Percentiles rank a stretch among this genome's conserved stretches.
These are phyloP conservation scores for Diplodia seriata DNA, from an alignment of 2,329 filamentous ascomycete genomes.

Conservation along the genomic window DNA sequence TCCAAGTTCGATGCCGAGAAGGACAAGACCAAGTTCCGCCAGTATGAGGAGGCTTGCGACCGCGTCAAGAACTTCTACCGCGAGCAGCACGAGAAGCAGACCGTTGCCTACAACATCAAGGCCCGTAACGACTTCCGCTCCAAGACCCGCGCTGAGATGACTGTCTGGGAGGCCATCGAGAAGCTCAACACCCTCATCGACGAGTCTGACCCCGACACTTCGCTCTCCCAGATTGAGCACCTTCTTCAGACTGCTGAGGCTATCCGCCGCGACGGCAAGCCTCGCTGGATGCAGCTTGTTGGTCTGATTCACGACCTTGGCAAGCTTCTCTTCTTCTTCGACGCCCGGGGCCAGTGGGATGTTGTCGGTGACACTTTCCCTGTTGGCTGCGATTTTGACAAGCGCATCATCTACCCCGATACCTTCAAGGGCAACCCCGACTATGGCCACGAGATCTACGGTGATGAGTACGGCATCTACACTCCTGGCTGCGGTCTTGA, in stretches of 20 bases:
- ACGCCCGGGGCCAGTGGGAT: conserved; percentile 88
- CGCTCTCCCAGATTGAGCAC: conserved; percentile 87
- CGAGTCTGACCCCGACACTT: conserved; percentile 88
- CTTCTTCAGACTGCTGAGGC: conserved; percentile 88
- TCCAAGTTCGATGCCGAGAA: conserved; percentile 76
- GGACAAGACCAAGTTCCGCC: conserved; percentile 80
- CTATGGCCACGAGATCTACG: conserved; percentile 71
- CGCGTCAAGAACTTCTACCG: conserved; percentile 87
- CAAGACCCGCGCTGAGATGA: conserved; percentile 76
- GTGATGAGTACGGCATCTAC: conserved; percentile 81
- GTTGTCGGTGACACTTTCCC: conserved; percentile 88
- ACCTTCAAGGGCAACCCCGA: conserved; percentile 83
- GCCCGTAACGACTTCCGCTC: conserved; percentile 75
- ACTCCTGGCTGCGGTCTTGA: conserved; percentile 78
- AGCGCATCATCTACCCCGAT: conserved; percentile 79
- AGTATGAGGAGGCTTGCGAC: conserved; percentile 83
- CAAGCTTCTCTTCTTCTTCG: conserved; percentile 82
- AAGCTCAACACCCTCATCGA: conserved; percentile 90
- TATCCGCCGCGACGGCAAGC: conserved; percentile 83
- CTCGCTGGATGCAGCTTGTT: conserved; percentile 80
- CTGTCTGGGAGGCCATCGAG: conserved; percentile 90
- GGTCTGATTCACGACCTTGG: conserved; percentile 81
- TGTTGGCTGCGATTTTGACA: conserved; percentile 76
- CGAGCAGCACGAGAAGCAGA: conserved; percentile 74
- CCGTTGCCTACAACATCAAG: conserved; percentile 82